A percentile compares a stretch with the other conserved stretches of the same genome.
These are phyloP conservation scores for Malassezia psittaci DNA, from an alignment of 1,284 basidiomycete genomes.

Conservation along the genomic window DNA sequence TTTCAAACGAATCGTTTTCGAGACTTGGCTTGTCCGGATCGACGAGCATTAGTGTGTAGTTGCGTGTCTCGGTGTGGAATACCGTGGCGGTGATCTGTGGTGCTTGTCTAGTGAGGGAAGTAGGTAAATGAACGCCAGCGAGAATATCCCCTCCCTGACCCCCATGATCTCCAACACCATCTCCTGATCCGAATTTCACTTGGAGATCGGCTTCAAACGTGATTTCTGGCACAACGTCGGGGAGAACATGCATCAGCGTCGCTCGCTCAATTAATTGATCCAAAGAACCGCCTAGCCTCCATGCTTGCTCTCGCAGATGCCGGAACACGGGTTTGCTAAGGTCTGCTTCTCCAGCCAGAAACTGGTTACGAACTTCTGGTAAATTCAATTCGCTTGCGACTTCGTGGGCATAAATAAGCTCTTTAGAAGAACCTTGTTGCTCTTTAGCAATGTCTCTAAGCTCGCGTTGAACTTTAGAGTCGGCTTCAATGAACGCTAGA, in stretches of 20 bases:
- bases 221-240: conserved; percentile 68
- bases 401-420: conserved; percentile 54
- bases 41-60: conserved; percentile 80
- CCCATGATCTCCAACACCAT: conserved; percentile 46
- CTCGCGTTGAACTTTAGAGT: conserved; percentile 48
- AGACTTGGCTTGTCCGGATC: conserved; percentile 81
- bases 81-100: conserved; percentile 63
- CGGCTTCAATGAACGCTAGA: conserved; percentile 57
- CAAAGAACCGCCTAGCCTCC: conserved; percentile 71
- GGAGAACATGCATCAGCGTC: conserved; percentile 76
- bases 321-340: conserved; percentile 60
- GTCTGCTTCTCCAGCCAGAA: conserved; percentile 58
- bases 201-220: conserved; percentile 66
- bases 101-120: conserved; percentile 55
- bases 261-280: conserved; percentile 82
- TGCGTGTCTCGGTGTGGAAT: conserved; percentile 65
- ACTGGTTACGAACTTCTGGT: conserved; percentile 66
- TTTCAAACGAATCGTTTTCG: conserved; percentile 57
- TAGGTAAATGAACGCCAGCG: conserved; percentile 54
- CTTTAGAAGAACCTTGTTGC: conserved; percentile 38
- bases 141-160: conserved; percentile 56
- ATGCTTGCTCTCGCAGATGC: conserved; percentile 68
- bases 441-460: conserved; percentile 50
- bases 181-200: conserved; percentile 53
- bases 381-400: conserved; percentile 65